Percentiles rank a stretch among this genome's conserved stretches.
Evolutionary conservation across 768 basidiomycete species (phyloP).

Genomic region (Solioccasus polychromus): DNA sequence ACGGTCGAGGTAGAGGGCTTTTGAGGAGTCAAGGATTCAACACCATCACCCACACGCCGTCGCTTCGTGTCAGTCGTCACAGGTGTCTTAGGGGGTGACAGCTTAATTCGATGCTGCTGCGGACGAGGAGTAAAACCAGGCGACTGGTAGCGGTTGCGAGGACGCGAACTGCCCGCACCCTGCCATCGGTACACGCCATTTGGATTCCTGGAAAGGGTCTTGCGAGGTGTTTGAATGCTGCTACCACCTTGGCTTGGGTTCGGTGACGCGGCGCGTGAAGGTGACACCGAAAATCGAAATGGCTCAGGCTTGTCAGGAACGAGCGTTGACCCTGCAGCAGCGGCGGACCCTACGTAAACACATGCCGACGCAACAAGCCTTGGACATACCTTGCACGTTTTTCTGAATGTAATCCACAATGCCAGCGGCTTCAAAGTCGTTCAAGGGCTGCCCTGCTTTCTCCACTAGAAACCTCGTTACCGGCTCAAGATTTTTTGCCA

Average conservation of each 20-base stretch:
- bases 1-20: slow-evolving; percentile 30
- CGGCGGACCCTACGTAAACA: slow-evolving; percentile 10
- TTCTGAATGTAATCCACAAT: slow-evolving; percentile 54
- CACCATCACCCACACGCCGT: slow-evolving; percentile 53
- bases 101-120: slow-evolving; percentile 42
- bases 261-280: slow-evolving; percentile 32
- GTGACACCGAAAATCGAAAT: slow-evolving; percentile 58
- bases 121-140: slow-evolving; percentile 66
- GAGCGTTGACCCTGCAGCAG: slow-evolving; percentile 21
- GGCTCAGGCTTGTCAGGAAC: slow-evolving; percentile 44
- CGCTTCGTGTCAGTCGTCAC: slow-evolving; percentile 53
- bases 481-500: slow-evolving; percentile 45
- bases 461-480: slow-evolving; percentile 48
- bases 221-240: slow-evolving; percentile 39
- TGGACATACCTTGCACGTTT: slow-evolving; percentile 43
- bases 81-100: slow-evolving; percentile 38
- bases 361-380: slow-evolving; percentile 7
- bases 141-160: slow-evolving; percentile 67
- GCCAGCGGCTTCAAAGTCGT: slow-evolving; percentile 50
- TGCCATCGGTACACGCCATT: slow-evolving; percentile 74
- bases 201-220: slow-evolving; percentile 63
- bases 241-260: slow-evolving; percentile 11
- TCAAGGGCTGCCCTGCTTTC: slow-evolving; percentile 47
- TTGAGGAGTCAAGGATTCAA: slow-evolving; percentile 35
- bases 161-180: slow-evolving; percentile 71